Evolutionary conservation across 1,284 basidiomycete genomes (phyloP), one percentile per base, ranked within the genome.

Genomic region (Violaceomyces palustris): DNA sequence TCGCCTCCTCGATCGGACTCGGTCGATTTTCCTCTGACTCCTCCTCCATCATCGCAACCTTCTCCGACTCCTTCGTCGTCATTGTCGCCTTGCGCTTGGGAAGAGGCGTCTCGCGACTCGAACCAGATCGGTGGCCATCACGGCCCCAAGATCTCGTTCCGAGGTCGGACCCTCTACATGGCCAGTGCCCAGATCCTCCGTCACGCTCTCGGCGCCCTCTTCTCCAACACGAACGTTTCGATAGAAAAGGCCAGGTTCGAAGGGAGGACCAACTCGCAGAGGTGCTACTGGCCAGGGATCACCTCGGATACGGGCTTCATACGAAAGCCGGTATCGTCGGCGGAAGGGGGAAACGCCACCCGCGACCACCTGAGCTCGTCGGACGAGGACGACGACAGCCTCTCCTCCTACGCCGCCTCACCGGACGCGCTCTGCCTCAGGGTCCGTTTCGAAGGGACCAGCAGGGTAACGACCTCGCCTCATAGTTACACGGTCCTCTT

Each of bases 401-500:
- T 11, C 34, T 14, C 21, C 19, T 15, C 22, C 34, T 7, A 23
- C 12, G 19, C n/a, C 11, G 18, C n/a, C 19, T n/a, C n/a, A 28
- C 43, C 35, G 15, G 67, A 69, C 40, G 51, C 56, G 49, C 55
- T 69, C 4, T 28, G 63, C 6, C 33, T 53, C 14, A 50, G 69
- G 2, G 42, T 70, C 17, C 59, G 55, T 3, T 71, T 72, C 35
- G 53, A 48, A 14, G 69, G 67, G 3, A 45, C 54, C 21, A 50
- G 50, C n/a, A 50, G 69, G 1, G 46, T 72, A 3, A 50, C 59
- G 4, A 53, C 58, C 0, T 37, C 55, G 27, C 45, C 51, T 17
- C 69, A 71, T 34, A 57, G 61, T 17, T 72, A 69, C 33, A 66
- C 64, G 9, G 54, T 69, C 40, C 42, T 72, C 23, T 72, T 69